Percentiles rank a stretch among this genome's conserved stretches.
These are phyloP conservation scores for Rhizopogon vinicolor DNA, from an alignment of 768 basidiomycete genomes.

Conservation along the genomic window DNA sequence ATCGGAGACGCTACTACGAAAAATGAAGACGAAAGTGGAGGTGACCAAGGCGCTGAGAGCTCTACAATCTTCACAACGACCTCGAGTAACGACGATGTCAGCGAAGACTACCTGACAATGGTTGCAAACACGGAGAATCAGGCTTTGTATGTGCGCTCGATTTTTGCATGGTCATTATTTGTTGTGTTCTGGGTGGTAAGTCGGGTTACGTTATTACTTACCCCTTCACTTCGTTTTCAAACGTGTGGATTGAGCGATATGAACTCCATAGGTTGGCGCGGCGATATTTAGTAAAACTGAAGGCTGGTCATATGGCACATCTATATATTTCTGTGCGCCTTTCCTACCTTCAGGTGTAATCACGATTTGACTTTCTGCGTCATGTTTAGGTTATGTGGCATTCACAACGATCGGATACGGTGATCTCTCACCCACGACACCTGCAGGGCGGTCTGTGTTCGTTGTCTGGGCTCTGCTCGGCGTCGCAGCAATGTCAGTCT, in stretches of 20 bases:
- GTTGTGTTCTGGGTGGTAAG: slow-evolving; percentile 75
- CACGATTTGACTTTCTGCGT: background rate
- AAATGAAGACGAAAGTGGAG: background rate
- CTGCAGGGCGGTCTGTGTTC: slow-evolving; percentile 72
- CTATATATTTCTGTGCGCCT: slow-evolving; percentile 69
- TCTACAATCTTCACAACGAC: slow-evolving; percentile 10
- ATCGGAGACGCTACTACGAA: background rate
- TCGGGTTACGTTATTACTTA: slow-evolving; percentile 3
- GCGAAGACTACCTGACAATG: slow-evolving; percentile 13
- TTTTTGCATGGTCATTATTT: slow-evolving; percentile 56
- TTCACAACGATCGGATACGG: slow-evolving; percentile 77
- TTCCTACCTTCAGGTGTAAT: background rate
- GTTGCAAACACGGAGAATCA: slow-evolving; percentile 40
- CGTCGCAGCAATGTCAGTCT: slow-evolving; percentile 70
- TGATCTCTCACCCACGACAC: slow-evolving; percentile 56
- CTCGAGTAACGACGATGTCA: slow-evolving; percentile 3
- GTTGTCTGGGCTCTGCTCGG: slow-evolving; percentile 77
- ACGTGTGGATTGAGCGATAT: background rate
- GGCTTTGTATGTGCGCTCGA: slow-evolving; percentile 54
- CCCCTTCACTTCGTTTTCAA: background rate
- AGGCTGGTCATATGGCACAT: slow-evolving; percentile 56
- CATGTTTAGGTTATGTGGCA: slow-evolving; percentile 53
- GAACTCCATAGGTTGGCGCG: slow-evolving; percentile 48
- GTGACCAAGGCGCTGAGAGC: background rate
- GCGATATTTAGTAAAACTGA: slow-evolving; percentile 68